Conservation (phyloP, 306 rosid species). For the Gastrolobium bilobum region DNA sequence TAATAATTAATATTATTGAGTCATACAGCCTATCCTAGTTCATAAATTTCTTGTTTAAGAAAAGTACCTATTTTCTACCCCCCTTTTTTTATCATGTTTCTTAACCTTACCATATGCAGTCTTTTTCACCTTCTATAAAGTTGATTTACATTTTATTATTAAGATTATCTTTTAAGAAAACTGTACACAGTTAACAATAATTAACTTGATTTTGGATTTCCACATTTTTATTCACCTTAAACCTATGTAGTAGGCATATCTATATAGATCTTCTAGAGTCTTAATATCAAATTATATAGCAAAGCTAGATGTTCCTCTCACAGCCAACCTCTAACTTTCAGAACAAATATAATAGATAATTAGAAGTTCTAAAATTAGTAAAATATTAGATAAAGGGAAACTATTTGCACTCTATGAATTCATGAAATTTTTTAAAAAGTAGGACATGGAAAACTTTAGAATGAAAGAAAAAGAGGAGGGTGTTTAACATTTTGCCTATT, state of each 20-base stretch:
- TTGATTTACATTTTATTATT: not conserved
- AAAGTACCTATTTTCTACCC: not conserved
- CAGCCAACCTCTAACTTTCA: slow-evolving; percentile 27
- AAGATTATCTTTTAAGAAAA: not conserved
- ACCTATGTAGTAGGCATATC: not conserved
- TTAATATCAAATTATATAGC: slow-evolving; percentile 26
- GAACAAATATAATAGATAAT: not conserved
- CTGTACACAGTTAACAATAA: not conserved
- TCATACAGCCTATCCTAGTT: not conserved
- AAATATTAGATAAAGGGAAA: not conserved
- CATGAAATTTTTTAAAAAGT: not conserved
- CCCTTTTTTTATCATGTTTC: not conserved
- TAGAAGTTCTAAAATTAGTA: not conserved
- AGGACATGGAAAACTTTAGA: not conserved
- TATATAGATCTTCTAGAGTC: not conserved
- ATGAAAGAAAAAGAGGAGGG: not conserved
- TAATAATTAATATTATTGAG: not conserved
- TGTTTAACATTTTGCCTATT: not conserved
- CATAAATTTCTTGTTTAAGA: not conserved
- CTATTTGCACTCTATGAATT: not conserved
- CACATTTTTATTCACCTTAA: not conserved
- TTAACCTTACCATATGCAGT: not conserved
- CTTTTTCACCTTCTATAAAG: slow-evolving; percentile 14
- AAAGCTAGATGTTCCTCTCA: not conserved
- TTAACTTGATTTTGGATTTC: not conserved